Base-by-base conservation (phyloP, 179 eudicot species). In the Beta macrorhiza region DNA sequence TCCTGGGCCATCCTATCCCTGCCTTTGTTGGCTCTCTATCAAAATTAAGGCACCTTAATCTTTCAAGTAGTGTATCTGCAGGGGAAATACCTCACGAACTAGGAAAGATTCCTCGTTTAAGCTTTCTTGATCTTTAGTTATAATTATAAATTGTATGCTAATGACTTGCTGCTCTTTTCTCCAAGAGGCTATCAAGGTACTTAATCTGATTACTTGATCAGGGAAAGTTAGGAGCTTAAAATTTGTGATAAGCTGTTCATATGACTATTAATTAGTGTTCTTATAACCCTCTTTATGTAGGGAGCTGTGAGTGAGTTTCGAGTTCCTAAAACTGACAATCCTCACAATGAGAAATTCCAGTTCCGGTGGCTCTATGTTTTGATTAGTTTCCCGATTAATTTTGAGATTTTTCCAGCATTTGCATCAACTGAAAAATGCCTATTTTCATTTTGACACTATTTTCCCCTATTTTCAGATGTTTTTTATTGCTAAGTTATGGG, bases 121-220 rank as follows among this genome's bases (percentile, higher is more conserved):
- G 0, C 0, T 56, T 16, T 61, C 78, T 80, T 62, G 78, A 80
- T 51, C 82, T 25, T 80, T 22, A 53, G 55, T 47, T 2, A 4
- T 9, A 19, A 44, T 58, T 2, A 13, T 5, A 1, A 15, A 0
- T 67, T 68, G n/a, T 44, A 13, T 56, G 42, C 10, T 10, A 22
- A 76, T 45, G 79, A 17, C 67, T 45, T 87, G 67, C 47, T 53
- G 93, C 86, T 52, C 93, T 90, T 32, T 90, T 90, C 82, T 90
- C 76, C 93, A 90, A 85, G 89, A 90, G 82, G 91, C 93, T 56
- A 84, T 89, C 62, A 90, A 87, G 91, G 93, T 89, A 86, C 49
- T 49, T 5, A 0, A 3, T 52, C 29, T 61, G 7, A 42, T 64
- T 52, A 68, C 57, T 57, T 56, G 20, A 71, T 49, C 75, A 47